A percentile compares a stretch with the other conserved stretches of the same genome.
Conservation (phyloP, 768 basidiomycete species). For the Lentinula boryana region DNA sequence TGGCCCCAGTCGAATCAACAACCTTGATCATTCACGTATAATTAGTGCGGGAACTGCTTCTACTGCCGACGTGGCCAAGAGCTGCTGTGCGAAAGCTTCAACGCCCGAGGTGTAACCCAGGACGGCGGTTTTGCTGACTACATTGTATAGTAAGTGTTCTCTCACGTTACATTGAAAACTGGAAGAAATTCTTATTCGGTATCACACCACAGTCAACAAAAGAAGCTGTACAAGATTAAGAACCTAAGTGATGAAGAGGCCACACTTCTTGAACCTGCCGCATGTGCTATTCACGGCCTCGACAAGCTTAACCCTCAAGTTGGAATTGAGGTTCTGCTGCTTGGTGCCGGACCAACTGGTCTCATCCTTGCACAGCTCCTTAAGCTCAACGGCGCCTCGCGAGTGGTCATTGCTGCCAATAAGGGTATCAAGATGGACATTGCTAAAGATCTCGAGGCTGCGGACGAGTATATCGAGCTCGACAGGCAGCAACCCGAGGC, state of each 20-base stretch:
- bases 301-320: constrained; percentile 82
- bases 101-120: constrained; percentile 70
- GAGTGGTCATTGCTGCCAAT: constrained; percentile 68
- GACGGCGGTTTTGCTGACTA: constrained; percentile 91
- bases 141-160: constrained; percentile 63
- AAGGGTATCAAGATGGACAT: constrained; percentile 76
- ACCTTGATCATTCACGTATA: neutral
- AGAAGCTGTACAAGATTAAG: constrained; percentile 82
- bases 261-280: constrained; percentile 83
- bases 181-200: neutral
- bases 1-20: constrained; percentile 1
- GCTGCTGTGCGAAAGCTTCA: constrained; percentile 81
- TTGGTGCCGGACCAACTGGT: constrained; percentile 86
- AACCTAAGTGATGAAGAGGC: constrained; percentile 86
- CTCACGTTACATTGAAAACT: neutral
- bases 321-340: constrained; percentile 76
- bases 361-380: constrained; percentile 72
- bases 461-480: constrained; percentile 71
- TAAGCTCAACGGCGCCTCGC: constrained; percentile 67
- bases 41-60: constrained; percentile 78
- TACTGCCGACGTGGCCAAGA: constrained; percentile 83
- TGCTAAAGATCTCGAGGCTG: constrained; percentile 62
- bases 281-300: constrained; percentile 88
- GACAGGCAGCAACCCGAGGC: constrained; percentile 55
- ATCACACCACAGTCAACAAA: constrained; percentile 39